Conservation (phyloP, 129 eudicot species). For the Tagetes erecta region DNA sequence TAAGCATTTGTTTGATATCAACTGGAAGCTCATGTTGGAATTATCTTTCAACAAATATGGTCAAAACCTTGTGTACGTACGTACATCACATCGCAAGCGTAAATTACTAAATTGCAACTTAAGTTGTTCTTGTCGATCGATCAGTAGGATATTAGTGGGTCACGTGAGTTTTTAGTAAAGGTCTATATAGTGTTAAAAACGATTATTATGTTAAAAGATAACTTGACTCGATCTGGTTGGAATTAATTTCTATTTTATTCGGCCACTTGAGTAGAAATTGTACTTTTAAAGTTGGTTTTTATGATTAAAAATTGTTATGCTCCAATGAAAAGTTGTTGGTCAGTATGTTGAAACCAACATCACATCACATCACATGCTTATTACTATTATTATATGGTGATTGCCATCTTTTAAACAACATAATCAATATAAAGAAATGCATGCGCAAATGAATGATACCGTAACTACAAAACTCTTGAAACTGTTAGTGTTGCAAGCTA, state of each 20-base stretch:
- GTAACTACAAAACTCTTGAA: constrained; percentile 12
- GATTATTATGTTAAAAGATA: neutral
- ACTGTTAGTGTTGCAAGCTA: constrained; percentile 1
- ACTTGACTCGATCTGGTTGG: neutral
- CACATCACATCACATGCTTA: constrained; percentile 10
- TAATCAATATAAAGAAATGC: constrained; percentile 42
- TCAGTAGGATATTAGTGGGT: no score
- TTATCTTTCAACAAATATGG: no score
- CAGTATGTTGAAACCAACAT: constrained; percentile 27
- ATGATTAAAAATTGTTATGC: constrained; percentile 15
- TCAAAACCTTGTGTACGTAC: no score
- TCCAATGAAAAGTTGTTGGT: no score
- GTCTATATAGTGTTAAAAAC: neutral
- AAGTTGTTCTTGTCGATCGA: no score
- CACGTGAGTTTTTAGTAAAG: no score
- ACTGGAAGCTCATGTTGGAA: no score
- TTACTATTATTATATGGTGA: constrained; percentile 39
- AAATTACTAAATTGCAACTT: no score
- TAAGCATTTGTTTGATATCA: no score
- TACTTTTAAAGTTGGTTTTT: constrained; percentile 38
- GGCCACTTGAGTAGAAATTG: constrained; percentile 27
- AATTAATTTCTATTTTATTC: constrained; percentile 17
- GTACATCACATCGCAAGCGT: no score
- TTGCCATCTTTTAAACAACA: constrained; percentile 32
- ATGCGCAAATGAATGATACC: constrained; percentile 37